These are phyloP conservation scores for Heterobasidion parviporum DNA, from an alignment of 1,284 basidiomycete genomes.

Conservation along the genomic window DNA sequence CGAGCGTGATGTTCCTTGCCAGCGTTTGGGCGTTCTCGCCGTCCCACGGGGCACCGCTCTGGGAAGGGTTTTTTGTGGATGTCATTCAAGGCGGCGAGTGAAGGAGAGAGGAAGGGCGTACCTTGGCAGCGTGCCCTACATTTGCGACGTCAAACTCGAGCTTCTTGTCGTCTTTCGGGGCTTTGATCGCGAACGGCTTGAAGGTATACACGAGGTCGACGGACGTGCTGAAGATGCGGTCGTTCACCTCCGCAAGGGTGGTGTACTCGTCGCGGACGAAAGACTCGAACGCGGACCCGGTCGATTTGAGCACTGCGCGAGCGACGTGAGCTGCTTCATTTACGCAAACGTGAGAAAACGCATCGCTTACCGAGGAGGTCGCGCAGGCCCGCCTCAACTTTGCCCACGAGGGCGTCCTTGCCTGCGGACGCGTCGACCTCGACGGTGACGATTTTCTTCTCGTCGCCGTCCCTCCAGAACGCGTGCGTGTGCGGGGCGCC, in stretches of 20 bases:
- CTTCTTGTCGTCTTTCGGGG: conserved; percentile 39
- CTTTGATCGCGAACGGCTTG: conserved; percentile 35
- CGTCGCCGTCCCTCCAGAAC: conserved; percentile 86
- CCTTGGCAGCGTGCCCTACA: conserved; percentile 5
- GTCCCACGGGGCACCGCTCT: conserved; percentile 51
- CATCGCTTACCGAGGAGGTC: conserved; percentile 65
- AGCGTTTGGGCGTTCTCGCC: conserved; percentile 45
- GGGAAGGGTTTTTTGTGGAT: neutral
- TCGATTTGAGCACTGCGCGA: conserved; percentile 76
- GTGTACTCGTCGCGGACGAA: conserved; percentile 88
- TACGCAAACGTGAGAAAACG: conserved; percentile 2
- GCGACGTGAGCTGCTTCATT: neutral
- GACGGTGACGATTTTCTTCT: conserved; percentile 68
- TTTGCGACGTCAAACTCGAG: conserved; percentile 30
- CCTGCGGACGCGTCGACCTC: conserved; percentile 60
- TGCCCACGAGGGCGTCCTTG: conserved; percentile 51
- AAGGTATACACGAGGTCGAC: conserved; percentile 71
- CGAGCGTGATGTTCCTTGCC: conserved; percentile 65
- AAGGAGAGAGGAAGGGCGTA: neutral
- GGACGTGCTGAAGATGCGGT: conserved; percentile 85
- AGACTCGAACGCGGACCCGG: conserved; percentile 79
- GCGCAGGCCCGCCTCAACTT: conserved; percentile 60
- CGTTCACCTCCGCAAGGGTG: conserved; percentile 73
- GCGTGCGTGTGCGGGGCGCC: conserved; percentile 65
- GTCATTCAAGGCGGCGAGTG: neutral